These are phyloP conservation scores for Penicillium fuscoglaucum DNA, from an alignment of 2,329 filamentous ascomycete genomes.

Conservation along the genomic window DNA sequence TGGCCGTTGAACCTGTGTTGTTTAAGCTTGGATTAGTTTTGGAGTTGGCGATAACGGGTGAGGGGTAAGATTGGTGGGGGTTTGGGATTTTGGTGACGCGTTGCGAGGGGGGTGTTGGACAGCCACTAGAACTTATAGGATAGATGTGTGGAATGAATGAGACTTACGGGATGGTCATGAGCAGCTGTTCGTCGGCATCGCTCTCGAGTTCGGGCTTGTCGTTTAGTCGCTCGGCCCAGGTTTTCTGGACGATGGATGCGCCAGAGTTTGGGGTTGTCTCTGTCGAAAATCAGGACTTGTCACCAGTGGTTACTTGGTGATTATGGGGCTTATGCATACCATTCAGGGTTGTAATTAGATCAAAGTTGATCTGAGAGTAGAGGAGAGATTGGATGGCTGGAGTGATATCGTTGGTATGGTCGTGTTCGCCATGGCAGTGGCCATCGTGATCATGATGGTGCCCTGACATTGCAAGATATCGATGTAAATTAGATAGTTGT, in stretches of 20 bases:
- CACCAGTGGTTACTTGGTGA: not conserved
- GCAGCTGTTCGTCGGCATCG: constrained; percentile 87
- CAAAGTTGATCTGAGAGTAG: constrained; percentile 90
- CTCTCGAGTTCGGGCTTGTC: constrained; percentile 74
- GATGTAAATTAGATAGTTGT: not conserved
- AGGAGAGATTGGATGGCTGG: constrained; percentile 88
- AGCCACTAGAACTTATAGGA: not conserved
- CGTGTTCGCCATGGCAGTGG: constrained; percentile 62
- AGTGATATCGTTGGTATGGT: constrained; percentile 88
- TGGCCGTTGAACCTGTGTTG: constrained; percentile 78
- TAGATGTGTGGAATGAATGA: not conserved
- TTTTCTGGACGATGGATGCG: constrained; percentile 78
- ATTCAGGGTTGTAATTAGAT: constrained; percentile 80
- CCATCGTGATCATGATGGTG: constrained; percentile 42
- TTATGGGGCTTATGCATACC: constrained; percentile 39
- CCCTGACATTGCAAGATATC: constrained; percentile 31
- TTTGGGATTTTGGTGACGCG: not conserved
- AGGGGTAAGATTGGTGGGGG: constrained; percentile 28
- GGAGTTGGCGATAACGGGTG: constrained; percentile 16
- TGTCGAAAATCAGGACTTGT: constrained; percentile 13
- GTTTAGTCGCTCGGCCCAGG: constrained; percentile 78
- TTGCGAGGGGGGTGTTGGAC: not conserved
- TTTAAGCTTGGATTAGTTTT: constrained; percentile 4
- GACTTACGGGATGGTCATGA: constrained; percentile 83
- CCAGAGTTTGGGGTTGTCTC: constrained; percentile 67